Evolutionary conservation across 2,329 filamentous ascomycete genomes (phyloP).

Genomic region (Drechmeria coniospora): DNA sequence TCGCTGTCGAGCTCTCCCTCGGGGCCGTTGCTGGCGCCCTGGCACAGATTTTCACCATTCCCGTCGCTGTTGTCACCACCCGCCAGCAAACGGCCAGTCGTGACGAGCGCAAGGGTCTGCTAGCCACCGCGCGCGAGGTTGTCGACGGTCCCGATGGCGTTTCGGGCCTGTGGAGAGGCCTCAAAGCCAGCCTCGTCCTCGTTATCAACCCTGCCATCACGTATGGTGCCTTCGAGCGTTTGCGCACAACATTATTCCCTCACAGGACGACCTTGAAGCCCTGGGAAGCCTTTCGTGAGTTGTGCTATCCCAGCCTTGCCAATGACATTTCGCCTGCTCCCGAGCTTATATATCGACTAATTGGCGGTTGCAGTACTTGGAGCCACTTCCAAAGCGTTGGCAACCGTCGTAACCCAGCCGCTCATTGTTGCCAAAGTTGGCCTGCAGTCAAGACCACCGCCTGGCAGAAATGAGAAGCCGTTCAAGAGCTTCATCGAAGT

Average conservation of each 20-base stretch:
- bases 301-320: too few relatives aligned
- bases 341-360: background rate
- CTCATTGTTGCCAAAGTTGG: slow-evolving; percentile 97
- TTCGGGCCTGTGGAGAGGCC: slow-evolving; percentile 78
- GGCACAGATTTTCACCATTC: slow-evolving; percentile 92
- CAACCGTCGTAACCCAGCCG: slow-evolving; percentile 84
- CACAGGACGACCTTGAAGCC: slow-evolving; percentile 61
- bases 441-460: slow-evolving; percentile 81
- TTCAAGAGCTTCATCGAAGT: slow-evolving; percentile 92
- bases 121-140: slow-evolving; percentile 81
- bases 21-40: slow-evolving; percentile 80
- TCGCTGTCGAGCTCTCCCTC: slow-evolving; percentile 65
- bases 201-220: slow-evolving; percentile 96
- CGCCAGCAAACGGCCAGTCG: slow-evolving; percentile 87
- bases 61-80: slow-evolving; percentile 88
- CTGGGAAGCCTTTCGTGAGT: slow-evolving; percentile 83
- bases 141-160: slow-evolving; percentile 81
- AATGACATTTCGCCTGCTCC: background rate
- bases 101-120: slow-evolving; percentile 66
- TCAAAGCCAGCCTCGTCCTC: slow-evolving; percentile 90
- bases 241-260: slow-evolving; percentile 65
- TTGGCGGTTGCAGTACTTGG: slow-evolving; percentile 51
- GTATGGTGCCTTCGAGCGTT: slow-evolving; percentile 86
- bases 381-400: slow-evolving; percentile 80
- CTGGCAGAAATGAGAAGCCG: slow-evolving; percentile 68